phyloP scores from a whole-genome alignment of 2,329 filamentous ascomycete species.

The Corynespora cassiicola region DNA sequence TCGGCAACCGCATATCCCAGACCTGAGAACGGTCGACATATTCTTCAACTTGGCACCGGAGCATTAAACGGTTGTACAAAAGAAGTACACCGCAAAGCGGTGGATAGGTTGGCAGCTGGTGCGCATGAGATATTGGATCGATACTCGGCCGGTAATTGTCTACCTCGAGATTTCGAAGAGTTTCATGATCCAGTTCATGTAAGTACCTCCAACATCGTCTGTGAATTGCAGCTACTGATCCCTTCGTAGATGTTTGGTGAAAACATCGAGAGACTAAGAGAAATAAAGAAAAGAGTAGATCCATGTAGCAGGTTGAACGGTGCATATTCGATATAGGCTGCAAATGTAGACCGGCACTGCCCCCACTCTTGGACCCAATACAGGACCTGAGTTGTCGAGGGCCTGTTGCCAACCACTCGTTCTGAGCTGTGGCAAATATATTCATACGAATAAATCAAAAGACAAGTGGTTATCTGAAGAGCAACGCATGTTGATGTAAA shows the following conservation, averaged over 20 bases:
- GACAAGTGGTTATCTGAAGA: no score
- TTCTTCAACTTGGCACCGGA: slow-evolving; percentile 17
- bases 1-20: slow-evolving; percentile 17
- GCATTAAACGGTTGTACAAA: slow-evolving; percentile 7
- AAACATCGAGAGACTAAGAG: slow-evolving; percentile 15
- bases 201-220: not conserved
- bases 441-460: no score
- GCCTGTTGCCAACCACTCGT: no score
- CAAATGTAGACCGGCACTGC: not conserved
- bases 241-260: slow-evolving; percentile 21
- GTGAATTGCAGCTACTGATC: no score
- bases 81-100: slow-evolving; percentile 12
- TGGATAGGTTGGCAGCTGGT: slow-evolving; percentile 12
- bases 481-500: no score
- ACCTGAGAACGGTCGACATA: slow-evolving; percentile 14
- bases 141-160: slow-evolving; percentile 12
- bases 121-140: slow-evolving; percentile 13
- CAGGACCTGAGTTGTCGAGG: not conserved
- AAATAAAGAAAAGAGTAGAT: slow-evolving; percentile 17
- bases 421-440: no score
- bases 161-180: slow-evolving; percentile 20
- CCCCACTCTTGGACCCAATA: not conserved
- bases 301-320: slow-evolving; percentile 17
- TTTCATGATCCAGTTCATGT: slow-evolving; percentile 16
- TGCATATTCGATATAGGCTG: slow-evolving; percentile 14